These are phyloP conservation scores for Mesembryanthemum crystallinum DNA, from an alignment of 148 eudicot genomes.

Conservation along the genomic window DNA sequence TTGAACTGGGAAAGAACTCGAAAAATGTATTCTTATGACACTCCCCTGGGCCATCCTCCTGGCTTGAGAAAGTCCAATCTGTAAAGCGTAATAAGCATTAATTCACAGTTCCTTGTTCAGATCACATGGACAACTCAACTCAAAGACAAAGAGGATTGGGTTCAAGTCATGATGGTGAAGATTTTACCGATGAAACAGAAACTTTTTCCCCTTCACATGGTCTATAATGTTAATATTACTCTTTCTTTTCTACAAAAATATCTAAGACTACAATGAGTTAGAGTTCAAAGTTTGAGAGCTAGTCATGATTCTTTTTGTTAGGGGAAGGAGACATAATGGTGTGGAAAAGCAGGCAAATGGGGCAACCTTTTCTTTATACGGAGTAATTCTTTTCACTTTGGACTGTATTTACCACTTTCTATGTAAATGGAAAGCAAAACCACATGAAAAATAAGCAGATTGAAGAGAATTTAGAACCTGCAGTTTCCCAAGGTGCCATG, in stretches of 20 bases:
- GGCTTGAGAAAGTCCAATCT: constrained; percentile 93
- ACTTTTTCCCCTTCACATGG: background rate
- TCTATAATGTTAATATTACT: background rate
- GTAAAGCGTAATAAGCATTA: constrained; percentile 19
- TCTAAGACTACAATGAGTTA: background rate
- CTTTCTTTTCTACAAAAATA: background rate
- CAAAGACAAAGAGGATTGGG: background rate
- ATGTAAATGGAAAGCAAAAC: background rate
- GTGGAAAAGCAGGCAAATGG: too few species aligned
- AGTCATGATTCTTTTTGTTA: background rate
- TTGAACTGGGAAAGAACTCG: constrained; percentile 74
- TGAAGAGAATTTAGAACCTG: constrained; percentile 42
- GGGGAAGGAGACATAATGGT: too few species aligned
- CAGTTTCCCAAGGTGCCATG: constrained; percentile 89
- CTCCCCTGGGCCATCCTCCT: constrained; percentile 78
- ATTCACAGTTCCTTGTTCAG: background rate
- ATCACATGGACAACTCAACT: constrained; percentile 4
- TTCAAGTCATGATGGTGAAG: background rate
- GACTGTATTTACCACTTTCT: background rate
- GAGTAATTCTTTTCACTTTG: too few species aligned
- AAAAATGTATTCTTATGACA: constrained; percentile 51
- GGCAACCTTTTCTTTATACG: background rate
- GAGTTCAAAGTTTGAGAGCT: background rate
- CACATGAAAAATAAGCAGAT: background rate
- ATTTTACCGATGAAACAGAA: background rate